Conservation (phyloP, 1,284 basidiomycete genomes). For the Salmacisia buchloeana region DNA sequence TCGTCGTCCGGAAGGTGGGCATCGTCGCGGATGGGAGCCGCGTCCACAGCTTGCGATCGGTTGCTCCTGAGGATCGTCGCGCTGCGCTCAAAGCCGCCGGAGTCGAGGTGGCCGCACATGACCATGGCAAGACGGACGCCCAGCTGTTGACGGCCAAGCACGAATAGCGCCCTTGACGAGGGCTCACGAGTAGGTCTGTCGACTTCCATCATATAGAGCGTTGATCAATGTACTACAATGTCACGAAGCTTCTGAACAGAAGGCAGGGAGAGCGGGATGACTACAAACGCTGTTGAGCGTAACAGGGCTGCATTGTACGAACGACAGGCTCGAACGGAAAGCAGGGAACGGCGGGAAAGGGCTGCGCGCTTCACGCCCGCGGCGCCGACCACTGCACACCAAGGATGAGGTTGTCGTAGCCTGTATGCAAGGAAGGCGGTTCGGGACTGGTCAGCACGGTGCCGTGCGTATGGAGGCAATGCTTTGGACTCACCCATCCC, state of each 20-base stretch:
- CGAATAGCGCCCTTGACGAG: background rate
- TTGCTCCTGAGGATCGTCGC: background rate
- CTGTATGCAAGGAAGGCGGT: conserved; percentile 12
- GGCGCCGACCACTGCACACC: conserved; percentile 73
- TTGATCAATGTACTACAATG: too few relatives aligned
- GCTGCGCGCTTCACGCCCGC: conserved; percentile 16
- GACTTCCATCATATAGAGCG: background rate
- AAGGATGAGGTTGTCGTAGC: conserved; percentile 78
- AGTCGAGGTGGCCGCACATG: background rate
- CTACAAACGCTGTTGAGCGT: too few relatives aligned
- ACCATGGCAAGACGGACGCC: background rate
- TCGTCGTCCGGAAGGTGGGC: conserved; percentile 40
- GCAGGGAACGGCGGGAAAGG: too few relatives aligned
- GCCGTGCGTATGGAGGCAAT: background rate
- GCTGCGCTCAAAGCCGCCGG: conserved; percentile 1
- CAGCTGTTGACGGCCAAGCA: background rate
- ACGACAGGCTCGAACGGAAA: too few relatives aligned
- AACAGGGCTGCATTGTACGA: too few relatives aligned
- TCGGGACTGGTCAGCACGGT: background rate
- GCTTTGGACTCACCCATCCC: conserved; percentile 62
- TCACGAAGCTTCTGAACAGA: too few relatives aligned
- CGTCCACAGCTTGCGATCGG: conserved; percentile 15
- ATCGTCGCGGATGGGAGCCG: conserved; percentile 26
- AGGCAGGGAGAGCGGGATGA: too few relatives aligned
- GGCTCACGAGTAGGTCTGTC: background rate